A percentile compares a stretch with the other conserved stretches of the same genome.
phyloP scores from a whole-genome alignment of 192 early-diverging fungal genomes.

The Fimicolochytrium jonesii region DNA sequence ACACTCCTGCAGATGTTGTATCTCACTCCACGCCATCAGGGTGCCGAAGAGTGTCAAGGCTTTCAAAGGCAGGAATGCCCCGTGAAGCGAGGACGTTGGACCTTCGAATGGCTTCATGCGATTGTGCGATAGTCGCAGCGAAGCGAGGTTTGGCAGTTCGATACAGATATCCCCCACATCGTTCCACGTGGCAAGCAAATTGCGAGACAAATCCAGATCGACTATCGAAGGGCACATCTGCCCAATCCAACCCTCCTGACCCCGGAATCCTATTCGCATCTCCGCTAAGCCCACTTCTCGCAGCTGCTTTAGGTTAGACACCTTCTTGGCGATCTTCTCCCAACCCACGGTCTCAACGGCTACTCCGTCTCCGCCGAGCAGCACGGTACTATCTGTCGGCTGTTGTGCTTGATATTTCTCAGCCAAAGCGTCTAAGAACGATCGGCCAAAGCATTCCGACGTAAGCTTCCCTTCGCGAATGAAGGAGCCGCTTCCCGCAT shows the following conservation, averaged over 20 bases:
- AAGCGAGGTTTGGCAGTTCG: conserved; percentile 26
- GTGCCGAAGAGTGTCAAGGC: conserved; percentile 36
- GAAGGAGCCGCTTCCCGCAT: conserved; percentile 34
- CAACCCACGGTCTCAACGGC: conserved; percentile 45
- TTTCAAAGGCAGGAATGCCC: conserved; percentile 25
- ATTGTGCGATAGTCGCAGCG: conserved; percentile 39
- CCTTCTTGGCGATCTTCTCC: conserved; percentile 38
- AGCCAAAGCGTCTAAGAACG: conserved; percentile 18
- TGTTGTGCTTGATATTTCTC: conserved; percentile 26
- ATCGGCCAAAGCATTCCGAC: conserved; percentile 5
- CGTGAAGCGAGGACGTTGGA: background rate
- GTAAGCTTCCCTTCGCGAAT: conserved; percentile 21
- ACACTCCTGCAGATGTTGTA: conserved; percentile 15
- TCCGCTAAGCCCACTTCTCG: conserved; percentile 37
- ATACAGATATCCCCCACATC: conserved; percentile 34
- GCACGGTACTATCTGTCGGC: conserved; percentile 6
- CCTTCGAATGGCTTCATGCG: too few species aligned
- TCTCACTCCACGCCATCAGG: conserved; percentile 27
- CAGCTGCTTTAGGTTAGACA: conserved; percentile 10
- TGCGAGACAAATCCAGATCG: conserved; percentile 46
- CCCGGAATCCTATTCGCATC: conserved; percentile 21
- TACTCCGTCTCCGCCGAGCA: conserved; percentile 18
- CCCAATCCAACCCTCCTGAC: background rate
- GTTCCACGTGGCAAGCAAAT: conserved; percentile 30
- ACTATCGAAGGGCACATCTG: conserved; percentile 31